Percentiles rank a stretch among this genome's conserved stretches.
Evolutionary conservation across 2,329 filamentous ascomycete genomes (phyloP).

Genomic region (Juglanconis oblonga): DNA sequence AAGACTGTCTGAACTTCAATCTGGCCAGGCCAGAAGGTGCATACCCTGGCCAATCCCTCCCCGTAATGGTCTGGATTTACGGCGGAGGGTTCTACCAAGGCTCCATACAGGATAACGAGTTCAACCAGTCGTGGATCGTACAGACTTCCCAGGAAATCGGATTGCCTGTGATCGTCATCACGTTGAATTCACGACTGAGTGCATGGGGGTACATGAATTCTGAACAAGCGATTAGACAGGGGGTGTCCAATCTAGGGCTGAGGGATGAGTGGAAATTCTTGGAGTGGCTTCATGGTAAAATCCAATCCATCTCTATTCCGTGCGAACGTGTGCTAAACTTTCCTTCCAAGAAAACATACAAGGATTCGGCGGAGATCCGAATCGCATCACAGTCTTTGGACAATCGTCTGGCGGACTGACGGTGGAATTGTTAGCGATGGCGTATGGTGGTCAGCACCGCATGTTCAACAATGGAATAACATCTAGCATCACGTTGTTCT

Average conservation of each 20-base stretch:
- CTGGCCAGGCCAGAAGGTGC: conserved; percentile 28
- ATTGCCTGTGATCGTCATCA: not conserved
- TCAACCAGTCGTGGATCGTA: conserved; percentile 2
- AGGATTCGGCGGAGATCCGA: conserved; percentile 1
- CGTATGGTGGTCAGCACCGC: not conserved
- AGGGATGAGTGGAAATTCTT: not conserved
- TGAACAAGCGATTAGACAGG: not conserved
- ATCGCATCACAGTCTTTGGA: not conserved
- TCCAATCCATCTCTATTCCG: not conserved
- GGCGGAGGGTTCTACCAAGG: conserved; percentile 2
- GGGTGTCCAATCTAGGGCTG: not conserved
- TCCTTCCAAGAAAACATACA: not conserved
- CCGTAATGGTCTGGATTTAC: conserved; percentile 10
- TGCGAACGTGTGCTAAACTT: not conserved
- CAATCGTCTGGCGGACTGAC: not conserved
- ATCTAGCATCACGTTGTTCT: not conserved
- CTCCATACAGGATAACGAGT: not conserved
- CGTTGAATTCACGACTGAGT: not conserved
- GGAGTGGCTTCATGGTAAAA: not conserved
- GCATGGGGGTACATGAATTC: conserved; percentile 3
- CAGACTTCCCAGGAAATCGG: conserved; percentile 1
- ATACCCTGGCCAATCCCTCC: not conserved
- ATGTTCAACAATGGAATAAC: not conserved
- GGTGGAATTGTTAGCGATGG: conserved; percentile 3
- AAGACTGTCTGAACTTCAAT: conserved; percentile 35